Evolutionary conservation across 768 basidiomycete genomes (phyloP), one percentile per base, ranked within the genome.

Genomic region (Pisolithus sp.): DNA sequence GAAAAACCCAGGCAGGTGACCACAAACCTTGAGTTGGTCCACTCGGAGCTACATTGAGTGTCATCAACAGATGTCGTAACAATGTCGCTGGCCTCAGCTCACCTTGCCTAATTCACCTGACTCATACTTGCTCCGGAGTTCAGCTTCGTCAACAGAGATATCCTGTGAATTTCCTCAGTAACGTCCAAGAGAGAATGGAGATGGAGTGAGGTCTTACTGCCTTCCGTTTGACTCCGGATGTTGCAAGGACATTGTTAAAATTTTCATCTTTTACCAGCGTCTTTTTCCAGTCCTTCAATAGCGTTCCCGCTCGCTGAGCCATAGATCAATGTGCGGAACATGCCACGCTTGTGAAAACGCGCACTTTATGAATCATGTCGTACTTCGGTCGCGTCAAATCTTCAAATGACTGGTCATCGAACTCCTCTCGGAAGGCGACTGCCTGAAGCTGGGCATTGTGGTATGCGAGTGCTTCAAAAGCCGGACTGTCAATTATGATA

Each of bases 401-500:
- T 56, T 89, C 84, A 54, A 91, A 90, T 0, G 80, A 70, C 51
- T 82, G 80, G 1, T 78, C 73, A 63, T 95, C 83, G 56, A 85
- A 96, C 53, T 93, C 82, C 62, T 96, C 90, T 48, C 89, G 83
- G 70, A 98, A 94, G 0, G 96, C 96, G 49, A 82, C 84, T 7
- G 95, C 91, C 69, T 96, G 85, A 7, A 98, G 77, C 61, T 94
- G 89, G 18, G 82, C 88, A 66, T 94, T 93, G 63, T 94, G 90
- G 58, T 81, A 92, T 12, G 85, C 85, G 49, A 97, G 78, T 5
- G 89, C 90, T 92, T 59, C 39, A 58, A 51, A 28, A 44, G 17
- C 28, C 21, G 49, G 52, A 17, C 12, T 50, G 46, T 36, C 41
- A 52, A 34, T 36, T 17, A 26, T 15, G 38, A 7, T 40, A 48